Percentiles rank a stretch among this genome's conserved stretches.
Conservation (phyloP, 768 basidiomycete species). For the Plicaturopsis crispa region DNA sequence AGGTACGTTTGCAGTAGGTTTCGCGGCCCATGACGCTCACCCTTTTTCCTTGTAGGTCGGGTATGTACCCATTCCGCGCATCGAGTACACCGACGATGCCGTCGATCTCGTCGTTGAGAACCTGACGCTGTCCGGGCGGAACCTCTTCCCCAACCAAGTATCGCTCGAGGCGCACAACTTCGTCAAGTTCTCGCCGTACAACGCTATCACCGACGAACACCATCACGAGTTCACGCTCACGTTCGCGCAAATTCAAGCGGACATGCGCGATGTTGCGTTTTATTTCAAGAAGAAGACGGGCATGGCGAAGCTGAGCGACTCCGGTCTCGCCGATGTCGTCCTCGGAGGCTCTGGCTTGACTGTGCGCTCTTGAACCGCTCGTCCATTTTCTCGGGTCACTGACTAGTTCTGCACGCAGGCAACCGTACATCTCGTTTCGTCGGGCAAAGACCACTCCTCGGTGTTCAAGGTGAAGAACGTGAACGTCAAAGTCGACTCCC, state of each 20-base stretch:
- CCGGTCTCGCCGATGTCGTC: constrained; percentile 79
- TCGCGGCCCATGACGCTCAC: not conserved
- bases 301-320: constrained; percentile 72
- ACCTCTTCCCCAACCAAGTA: constrained; percentile 81
- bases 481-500: constrained; percentile 73
- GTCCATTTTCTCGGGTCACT: too few species aligned
- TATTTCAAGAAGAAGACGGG: constrained; percentile 84
- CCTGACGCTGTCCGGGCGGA: constrained; percentile 78
- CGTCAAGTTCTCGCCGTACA: constrained; percentile 80
- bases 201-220: constrained; percentile 40
- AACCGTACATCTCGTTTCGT: constrained; percentile 49
- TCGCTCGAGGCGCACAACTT: constrained; percentile 73
- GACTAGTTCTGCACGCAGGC: constrained; percentile 23
- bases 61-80: constrained; percentile 84
- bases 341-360: constrained; percentile 79
- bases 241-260: constrained; percentile 83
- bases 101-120: constrained; percentile 93
- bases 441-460: constrained; percentile 56
- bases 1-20: constrained; percentile 34
- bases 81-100: constrained; percentile 86
- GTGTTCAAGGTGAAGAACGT: constrained; percentile 71
- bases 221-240: constrained; percentile 71
- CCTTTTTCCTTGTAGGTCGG: constrained; percentile 39
- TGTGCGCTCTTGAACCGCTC: constrained; percentile 26
- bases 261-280: constrained; percentile 91